Evolutionary conservation across 495 filamentous ascomycete species (phyloP), one percentile per base, ranked within the genome.

Genomic region (Coniosporium apollinis): DNA sequence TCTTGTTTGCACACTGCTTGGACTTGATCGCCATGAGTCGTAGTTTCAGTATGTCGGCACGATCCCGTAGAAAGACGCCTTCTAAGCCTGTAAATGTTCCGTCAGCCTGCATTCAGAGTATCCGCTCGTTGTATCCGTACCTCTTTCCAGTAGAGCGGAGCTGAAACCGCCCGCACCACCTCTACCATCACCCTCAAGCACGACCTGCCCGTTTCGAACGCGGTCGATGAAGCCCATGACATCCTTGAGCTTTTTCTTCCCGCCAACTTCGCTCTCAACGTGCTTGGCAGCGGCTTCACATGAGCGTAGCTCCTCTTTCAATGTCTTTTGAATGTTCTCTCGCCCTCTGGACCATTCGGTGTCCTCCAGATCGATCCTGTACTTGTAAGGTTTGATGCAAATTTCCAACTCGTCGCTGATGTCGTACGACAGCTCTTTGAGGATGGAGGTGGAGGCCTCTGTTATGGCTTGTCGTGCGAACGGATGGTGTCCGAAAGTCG

Each of bases 331-430:
- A 22, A 82, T 71, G 44, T 85, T 85, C 13, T 89, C 83, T 39
- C 84, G 61, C 1, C 82, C 84, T 38, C 78, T 72, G 4, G 62
- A 55, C 89, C 89, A 99, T 52, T 96, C 91, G 4, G 71, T 61
- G 15, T 82, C 79, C 43, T 93, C 80, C 30, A 96, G 74, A 50
- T 99, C 89, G 32, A 96, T 89, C 39, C 94, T 82, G 45, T 78
- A 96, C 51, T 96, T 99, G 63, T 85, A 99, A 2, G 89, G 89
- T 53, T 99, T 99, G 62, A 99, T 87, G 51, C 89, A 96, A 49
- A 94, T 94, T 55, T 99, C 89, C n/a, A 99, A 84, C 53, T 94
- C 87, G 50, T 99, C 89, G 44, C 79, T 83, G 2, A 91, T 96
- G 50, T 82, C 84, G 59, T 93, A 94, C 45, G 91, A 93, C 2